Percentiles rank a stretch among this genome's conserved stretches.
These are phyloP conservation scores for Aquilaria agallochum DNA, from an alignment of 441 rosid species.

Conservation along the genomic window DNA sequence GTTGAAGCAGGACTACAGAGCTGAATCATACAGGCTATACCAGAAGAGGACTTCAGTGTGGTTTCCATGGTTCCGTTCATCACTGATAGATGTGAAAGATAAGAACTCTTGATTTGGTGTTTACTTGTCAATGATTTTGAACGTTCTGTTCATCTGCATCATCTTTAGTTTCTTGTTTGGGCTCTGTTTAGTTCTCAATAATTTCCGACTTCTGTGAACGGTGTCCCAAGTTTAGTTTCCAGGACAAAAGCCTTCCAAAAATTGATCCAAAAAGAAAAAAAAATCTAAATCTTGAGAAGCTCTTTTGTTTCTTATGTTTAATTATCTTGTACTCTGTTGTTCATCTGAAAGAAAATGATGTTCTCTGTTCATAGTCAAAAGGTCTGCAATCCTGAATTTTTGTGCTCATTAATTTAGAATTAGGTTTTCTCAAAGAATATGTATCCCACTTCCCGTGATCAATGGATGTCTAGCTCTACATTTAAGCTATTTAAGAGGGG, in stretches of 20 bases:
- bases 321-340: constrained; percentile 8
- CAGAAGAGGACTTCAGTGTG: constrained; percentile 91
- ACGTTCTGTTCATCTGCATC: background rate
- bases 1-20: constrained; percentile 71
- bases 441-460: too few relatives aligned
- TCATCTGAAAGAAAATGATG: constrained; percentile 1
- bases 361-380: constrained; percentile 2
- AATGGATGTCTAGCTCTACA: too few relatives aligned
- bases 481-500: too few relatives aligned
- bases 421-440: too few relatives aligned
- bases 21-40: constrained; percentile 76
- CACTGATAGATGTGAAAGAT: constrained; percentile 37
- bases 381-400: too few relatives aligned
- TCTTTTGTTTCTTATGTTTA: background rate
- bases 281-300: too few relatives aligned
- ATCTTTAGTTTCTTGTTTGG: constrained; percentile 4
- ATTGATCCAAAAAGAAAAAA: background rate
- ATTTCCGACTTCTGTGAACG: too few relatives aligned
- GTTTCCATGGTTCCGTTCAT: constrained; percentile 91
- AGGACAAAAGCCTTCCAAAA: background rate
- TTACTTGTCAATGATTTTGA: background rate
- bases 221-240: background rate
- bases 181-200: too few relatives aligned
- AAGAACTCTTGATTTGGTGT: constrained; percentile 41
- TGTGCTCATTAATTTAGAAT: too few relatives aligned